Percentiles rank a stretch among this genome's conserved stretches.
Conservation (phyloP, 2,329 filamentous ascomycete species). For the Pezicula radicicola region DNA sequence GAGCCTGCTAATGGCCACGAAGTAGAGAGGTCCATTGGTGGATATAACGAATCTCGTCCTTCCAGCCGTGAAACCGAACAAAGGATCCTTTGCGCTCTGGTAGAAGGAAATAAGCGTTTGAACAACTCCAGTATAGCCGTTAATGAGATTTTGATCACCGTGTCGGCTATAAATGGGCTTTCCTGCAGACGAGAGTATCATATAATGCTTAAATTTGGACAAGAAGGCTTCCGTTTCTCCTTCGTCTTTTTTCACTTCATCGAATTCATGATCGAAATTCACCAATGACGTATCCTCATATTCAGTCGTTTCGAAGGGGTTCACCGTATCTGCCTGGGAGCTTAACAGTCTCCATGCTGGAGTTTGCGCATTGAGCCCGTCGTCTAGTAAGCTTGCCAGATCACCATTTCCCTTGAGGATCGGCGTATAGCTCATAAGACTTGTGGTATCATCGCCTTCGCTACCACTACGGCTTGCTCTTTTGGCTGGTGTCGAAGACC, state of each 20-base stretch:
- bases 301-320: conserved; percentile 56
- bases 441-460: conserved; percentile 45
- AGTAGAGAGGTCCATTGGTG: conserved; percentile 82
- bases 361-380: conserved; percentile 63
- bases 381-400: conserved; percentile 76
- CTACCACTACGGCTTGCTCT: conserved; percentile 37
- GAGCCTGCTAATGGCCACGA: conserved; percentile 88
- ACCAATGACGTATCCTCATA: conserved; percentile 51
- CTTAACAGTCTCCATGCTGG: conserved; percentile 67
- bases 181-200: conserved; percentile 92
- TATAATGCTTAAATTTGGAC: conserved; percentile 92
- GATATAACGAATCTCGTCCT: conserved; percentile 81
- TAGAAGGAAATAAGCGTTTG: conserved; percentile 99
- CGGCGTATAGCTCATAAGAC: conserved; percentile 46
- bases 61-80: conserved; percentile 85
- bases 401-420: conserved; percentile 58
- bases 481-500: conserved; percentile 22
- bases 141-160: conserved; percentile 85
- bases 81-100: conserved; percentile 71
- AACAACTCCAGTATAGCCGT: conserved; percentile 89
- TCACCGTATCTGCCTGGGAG: conserved; percentile 56
- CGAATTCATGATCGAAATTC: conserved; percentile 76
- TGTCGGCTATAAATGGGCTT: conserved; percentile 98
- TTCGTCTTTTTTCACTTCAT: conserved; percentile 42
- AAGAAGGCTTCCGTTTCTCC: conserved; percentile 69